Conservation (phyloP, 139 green algal species). For the Auxenochlorella pyrenoidosa region DNA sequence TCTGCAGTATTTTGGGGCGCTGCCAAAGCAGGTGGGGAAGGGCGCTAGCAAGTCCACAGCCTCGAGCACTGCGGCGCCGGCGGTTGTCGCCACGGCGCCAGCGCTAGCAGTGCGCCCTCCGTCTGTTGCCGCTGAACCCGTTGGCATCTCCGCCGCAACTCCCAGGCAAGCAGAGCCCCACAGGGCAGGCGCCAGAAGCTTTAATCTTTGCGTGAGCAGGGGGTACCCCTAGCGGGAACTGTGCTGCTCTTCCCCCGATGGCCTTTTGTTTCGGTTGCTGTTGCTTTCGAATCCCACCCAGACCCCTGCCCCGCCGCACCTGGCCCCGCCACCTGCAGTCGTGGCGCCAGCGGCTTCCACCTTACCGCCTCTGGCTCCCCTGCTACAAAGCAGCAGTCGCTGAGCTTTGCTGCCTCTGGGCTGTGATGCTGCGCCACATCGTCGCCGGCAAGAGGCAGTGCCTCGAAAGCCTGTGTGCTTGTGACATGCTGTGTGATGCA, state of each 20-base stretch:
- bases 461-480: too few species aligned
- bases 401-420: constrained; percentile 9
- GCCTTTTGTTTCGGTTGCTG: too few species aligned
- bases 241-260: too few species aligned
- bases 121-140: neutral
- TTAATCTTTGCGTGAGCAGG: neutral
- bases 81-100: too few species aligned
- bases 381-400: neutral
- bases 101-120: too few species aligned
- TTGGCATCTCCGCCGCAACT: neutral
- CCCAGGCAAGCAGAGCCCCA: neutral
- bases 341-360: neutral
- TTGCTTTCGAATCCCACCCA: too few species aligned
- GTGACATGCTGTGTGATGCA: too few species aligned
- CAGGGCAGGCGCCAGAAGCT: neutral
- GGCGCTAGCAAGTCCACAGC: neutral
- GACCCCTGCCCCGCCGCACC: neutral
- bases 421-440: neutral
- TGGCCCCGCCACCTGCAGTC: neutral
- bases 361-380: neutral
- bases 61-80: neutral
- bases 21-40: neutral
- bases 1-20: neutral
- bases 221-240: too few species aligned
- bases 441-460: too few species aligned